Percentiles rank a stretch among this genome's conserved stretches.
Conservation (phyloP, 2,329 filamentous ascomycete species). For the Balansia obtecta region DNA sequence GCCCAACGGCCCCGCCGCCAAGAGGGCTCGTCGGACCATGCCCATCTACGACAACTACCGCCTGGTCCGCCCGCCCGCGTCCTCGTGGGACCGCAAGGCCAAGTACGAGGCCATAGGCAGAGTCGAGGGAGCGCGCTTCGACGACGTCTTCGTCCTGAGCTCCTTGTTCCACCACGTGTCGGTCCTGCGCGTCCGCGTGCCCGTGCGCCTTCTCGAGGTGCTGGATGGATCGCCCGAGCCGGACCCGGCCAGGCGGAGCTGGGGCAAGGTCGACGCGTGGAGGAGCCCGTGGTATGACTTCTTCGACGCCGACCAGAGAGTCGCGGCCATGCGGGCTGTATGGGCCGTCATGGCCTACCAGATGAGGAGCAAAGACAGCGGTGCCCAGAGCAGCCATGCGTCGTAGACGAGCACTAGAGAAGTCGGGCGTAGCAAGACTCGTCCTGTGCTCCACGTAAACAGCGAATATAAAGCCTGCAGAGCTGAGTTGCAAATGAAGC, state of each 20-base stretch:
- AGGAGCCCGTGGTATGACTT: conserved; percentile 51
- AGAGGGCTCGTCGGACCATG: conserved; percentile 41
- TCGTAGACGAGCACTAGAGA: not conserved
- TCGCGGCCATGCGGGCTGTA: conserved; percentile 42
- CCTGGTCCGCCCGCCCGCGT: conserved; percentile 44
- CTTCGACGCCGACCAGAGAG: conserved; percentile 39
- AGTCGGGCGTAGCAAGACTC: too few species aligned
- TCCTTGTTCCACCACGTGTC: conserved; percentile 50
- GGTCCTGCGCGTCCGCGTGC: conserved; percentile 46
- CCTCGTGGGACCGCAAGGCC: conserved; percentile 48
- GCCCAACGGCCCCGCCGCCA: conserved; percentile 17
- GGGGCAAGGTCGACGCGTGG: conserved; percentile 42
- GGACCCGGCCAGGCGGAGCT: conserved; percentile 26
- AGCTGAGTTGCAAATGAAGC: too few species aligned
- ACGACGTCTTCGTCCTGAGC: conserved; percentile 51
- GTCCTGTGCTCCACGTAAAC: too few species aligned
- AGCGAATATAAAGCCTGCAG: too few species aligned
- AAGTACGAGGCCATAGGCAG: conserved; percentile 46
- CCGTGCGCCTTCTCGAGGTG: conserved; percentile 37
- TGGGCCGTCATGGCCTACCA: conserved; percentile 50
- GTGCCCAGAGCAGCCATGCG: not conserved
- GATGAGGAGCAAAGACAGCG: conserved; percentile 32
- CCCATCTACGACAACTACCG: conserved; percentile 52
- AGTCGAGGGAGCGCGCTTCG: conserved; percentile 31
- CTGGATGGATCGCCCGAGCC: conserved; percentile 33